Conservation (phyloP, 371 early-diverging fungal genomes). For the Mucor lusitanicus region DNA sequence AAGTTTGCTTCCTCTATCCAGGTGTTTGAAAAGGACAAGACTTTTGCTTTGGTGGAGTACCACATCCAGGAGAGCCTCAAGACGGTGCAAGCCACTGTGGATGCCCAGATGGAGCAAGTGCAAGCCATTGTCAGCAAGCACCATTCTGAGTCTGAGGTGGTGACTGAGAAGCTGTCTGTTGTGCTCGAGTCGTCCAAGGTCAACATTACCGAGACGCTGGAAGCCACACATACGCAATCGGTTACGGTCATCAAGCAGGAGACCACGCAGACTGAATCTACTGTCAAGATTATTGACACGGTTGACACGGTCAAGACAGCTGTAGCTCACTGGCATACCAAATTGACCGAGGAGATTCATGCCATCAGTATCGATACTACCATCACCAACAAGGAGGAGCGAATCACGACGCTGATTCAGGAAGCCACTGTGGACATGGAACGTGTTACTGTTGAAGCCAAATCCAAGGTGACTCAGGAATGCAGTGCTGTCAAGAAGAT, state of each 20-base stretch:
- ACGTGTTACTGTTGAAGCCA: slow-evolving; percentile 16
- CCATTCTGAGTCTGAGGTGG: slow-evolving; percentile 6
- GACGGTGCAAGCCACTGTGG: slow-evolving; percentile 15
- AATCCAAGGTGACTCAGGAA: slow-evolving; percentile 12
- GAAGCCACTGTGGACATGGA: slow-evolving; percentile 19
- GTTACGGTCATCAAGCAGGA: slow-evolving; percentile 18
- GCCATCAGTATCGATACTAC: slow-evolving; percentile 15
- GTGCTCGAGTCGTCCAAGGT: slow-evolving; percentile 23
- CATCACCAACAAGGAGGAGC: slow-evolving; percentile 21
- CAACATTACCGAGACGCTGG: slow-evolving; percentile 14
- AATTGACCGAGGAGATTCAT: slow-evolving; percentile 19
- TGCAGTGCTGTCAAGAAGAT: slow-evolving; percentile 22
- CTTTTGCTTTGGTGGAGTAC: slow-evolving; percentile 16
- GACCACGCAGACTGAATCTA: slow-evolving; percentile 18
- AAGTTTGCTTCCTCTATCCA: slow-evolving; percentile 18
- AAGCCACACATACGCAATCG: slow-evolving; percentile 12
- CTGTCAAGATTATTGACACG: slow-evolving; percentile 26
- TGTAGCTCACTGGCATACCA: slow-evolving; percentile 17
- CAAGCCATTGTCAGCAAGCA: slow-evolving; percentile 19
- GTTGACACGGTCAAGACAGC: slow-evolving; percentile 30
- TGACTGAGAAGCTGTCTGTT: slow-evolving; percentile 18
- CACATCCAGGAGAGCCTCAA: slow-evolving; percentile 21
- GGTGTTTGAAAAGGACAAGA: slow-evolving; percentile 21
- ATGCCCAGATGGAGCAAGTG: slow-evolving; percentile 16
- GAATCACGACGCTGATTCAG: slow-evolving; percentile 11